A percentile compares a stretch with the other conserved stretches of the same genome.
These are phyloP conservation scores for Cinchona pubescens DNA, from an alignment of 257 asterid species.

Conservation along the genomic window DNA sequence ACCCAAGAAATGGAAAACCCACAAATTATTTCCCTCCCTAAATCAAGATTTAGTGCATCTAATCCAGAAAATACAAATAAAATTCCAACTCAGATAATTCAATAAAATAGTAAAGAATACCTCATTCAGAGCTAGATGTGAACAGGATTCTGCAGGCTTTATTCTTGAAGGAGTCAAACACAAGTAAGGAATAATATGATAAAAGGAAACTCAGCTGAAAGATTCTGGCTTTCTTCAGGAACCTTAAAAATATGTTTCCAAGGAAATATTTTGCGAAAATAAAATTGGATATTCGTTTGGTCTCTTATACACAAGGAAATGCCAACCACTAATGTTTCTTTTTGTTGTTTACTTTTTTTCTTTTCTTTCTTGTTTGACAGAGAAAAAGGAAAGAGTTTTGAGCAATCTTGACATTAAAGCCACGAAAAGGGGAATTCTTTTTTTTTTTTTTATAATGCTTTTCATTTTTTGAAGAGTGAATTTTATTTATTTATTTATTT, in stretches of 20 bases:
- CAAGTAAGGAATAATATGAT: constrained; percentile 23
- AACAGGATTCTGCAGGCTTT: constrained; percentile 15
- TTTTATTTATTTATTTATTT: background rate
- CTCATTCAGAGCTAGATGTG: constrained; percentile 31
- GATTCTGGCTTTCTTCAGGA: constrained; percentile 40
- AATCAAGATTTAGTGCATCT: constrained; percentile 19
- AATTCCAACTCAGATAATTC: constrained; percentile 27
- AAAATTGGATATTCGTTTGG: constrained; percentile 22
- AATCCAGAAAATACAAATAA: background rate
- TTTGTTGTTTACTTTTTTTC: background rate
- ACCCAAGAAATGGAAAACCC: constrained; percentile 8
- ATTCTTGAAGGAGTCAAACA: constrained; percentile 16
- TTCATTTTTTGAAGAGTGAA: background rate
- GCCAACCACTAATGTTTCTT: constrained; percentile 25
- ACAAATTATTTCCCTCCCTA: constrained; percentile 17
- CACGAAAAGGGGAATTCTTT: constrained; percentile 22
- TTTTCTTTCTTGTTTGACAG: background rate
- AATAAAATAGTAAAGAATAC: constrained; percentile 21
- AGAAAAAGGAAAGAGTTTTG: constrained; percentile 20
- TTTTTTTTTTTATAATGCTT: too few relatives aligned
- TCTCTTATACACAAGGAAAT: constrained; percentile 26
- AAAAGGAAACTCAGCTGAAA: constrained; percentile 38
- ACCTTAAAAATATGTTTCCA: constrained; percentile 34
- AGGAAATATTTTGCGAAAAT: constrained; percentile 31
- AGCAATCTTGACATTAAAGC: constrained; percentile 48